Conservation (phyloP, 768 basidiomycete species). For the Tremella mesenterica region DNA sequence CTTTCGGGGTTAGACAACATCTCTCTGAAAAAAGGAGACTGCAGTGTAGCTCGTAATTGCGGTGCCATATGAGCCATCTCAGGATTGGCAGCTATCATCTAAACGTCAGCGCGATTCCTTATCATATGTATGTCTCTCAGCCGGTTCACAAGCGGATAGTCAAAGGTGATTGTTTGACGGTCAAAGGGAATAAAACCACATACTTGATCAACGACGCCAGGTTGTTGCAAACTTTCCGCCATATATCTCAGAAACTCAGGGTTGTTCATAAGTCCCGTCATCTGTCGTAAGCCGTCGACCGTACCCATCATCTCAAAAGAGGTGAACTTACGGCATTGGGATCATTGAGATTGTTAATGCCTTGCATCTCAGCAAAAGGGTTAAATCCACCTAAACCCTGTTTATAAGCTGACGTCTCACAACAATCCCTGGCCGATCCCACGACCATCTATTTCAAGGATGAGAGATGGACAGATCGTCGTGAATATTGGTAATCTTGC, state of each 20-base stretch:
- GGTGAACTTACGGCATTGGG: slow-evolving; percentile 71
- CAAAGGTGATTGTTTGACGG: too few relatives aligned
- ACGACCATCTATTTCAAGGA: too few relatives aligned
- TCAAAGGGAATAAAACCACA: slow-evolving; percentile 4
- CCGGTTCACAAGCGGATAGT: too few relatives aligned
- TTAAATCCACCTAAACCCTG: slow-evolving; percentile 53
- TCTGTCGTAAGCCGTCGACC: slow-evolving; percentile 45
- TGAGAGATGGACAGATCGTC: too few relatives aligned
- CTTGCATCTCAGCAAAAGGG: slow-evolving; percentile 76
- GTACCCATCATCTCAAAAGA: background rate
- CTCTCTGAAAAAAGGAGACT: slow-evolving; percentile 62
- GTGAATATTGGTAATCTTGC: too few relatives aligned
- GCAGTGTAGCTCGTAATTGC: slow-evolving; percentile 64
- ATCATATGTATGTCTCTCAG: background rate
- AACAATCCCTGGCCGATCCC: too few relatives aligned
- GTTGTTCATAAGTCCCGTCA: slow-evolving; percentile 70
- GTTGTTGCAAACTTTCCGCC: slow-evolving; percentile 75
- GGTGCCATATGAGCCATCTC: slow-evolving; percentile 66
- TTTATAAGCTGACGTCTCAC: background rate
- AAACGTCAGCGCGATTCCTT: background rate
- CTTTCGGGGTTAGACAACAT: slow-evolving; percentile 49
- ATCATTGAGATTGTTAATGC: slow-evolving; percentile 72
- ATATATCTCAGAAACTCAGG: slow-evolving; percentile 76
- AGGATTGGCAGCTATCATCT: slow-evolving; percentile 69
- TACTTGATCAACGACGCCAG: slow-evolving; percentile 70